Base-by-base conservation (phyloP, 139 green algal genomes). In the Chlamydomonas sp. region DNA sequence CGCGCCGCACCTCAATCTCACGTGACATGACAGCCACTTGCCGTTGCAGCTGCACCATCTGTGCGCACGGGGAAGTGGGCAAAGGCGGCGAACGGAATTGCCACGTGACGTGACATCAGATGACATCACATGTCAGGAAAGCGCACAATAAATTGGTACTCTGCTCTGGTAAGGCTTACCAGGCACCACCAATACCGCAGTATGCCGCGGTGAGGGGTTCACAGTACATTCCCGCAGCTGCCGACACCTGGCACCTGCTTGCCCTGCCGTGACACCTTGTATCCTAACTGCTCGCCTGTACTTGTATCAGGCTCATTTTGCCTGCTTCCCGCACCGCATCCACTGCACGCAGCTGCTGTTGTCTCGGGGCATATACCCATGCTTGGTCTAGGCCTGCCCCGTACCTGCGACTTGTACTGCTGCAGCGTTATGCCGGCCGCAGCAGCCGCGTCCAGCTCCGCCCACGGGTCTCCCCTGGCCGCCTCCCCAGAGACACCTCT, bases 381-480 rank as follows among this genome's bases (percentile, higher is more conserved):
- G 12, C 66, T 18, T 14, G 12, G 66, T 72, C 14, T 12, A 49
- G 31, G 31, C 31, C 31, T 14, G 59, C 76, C 57, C 14, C 77
- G 18, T 20, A 78, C 80, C 80, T 91, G 87, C 10, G 74, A 72
- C 64, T 87, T 88, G 81, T 91, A 91, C 58, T 85, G 80, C 81
- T 86, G 80, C 20, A 91, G 68, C 66, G 57, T 62, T 7, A 85
- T 74, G 4, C 71, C 82, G 16, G 60, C 69, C 2, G 71, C 71
- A 15, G 61, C 72, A 5, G 82, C 82, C 71, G 71, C 82, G 10
- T 60, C 82, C 67, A 84, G 8, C 17, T 5, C 31, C 60, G 20
- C 57, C 82, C 1, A 60, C 71, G 59, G 12, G 20, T n/a, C 60
- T 12, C 61, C 61, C 69, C 2, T 62, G 68, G 61, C 81, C 49